Conservation (phyloP, 129 eudicot genomes). For the Daucus carota region DH1_v3.0 NC_030385.2:39222001-39222500, state of each 20-base stretch:
- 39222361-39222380: not conserved
- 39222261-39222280: slow-evolving; percentile 49
- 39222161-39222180: not conserved
- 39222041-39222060: not conserved
- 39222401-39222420: not conserved
- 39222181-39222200: slow-evolving; percentile 1
- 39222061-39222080: not conserved
- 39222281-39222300: slow-evolving; percentile 26
- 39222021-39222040: no score
- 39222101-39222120: not conserved
- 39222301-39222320: slow-evolving; percentile 34
- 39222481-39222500: not conserved
- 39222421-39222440: not conserved
- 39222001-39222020: not conserved
- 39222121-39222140: not conserved
- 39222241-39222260: slow-evolving; percentile 53
- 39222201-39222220: slow-evolving; percentile 95
- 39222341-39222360: not conserved
- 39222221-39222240: slow-evolving; percentile 63
- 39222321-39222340: not conserved
- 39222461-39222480: not conserved
- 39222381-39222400: not conserved
- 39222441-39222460: not conserved
- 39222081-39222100: not conserved
- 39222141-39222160: slow-evolving; percentile 3